Base-by-base conservation (phyloP, 768 basidiomycete species). In the Amanita subjunquillea region DNA sequence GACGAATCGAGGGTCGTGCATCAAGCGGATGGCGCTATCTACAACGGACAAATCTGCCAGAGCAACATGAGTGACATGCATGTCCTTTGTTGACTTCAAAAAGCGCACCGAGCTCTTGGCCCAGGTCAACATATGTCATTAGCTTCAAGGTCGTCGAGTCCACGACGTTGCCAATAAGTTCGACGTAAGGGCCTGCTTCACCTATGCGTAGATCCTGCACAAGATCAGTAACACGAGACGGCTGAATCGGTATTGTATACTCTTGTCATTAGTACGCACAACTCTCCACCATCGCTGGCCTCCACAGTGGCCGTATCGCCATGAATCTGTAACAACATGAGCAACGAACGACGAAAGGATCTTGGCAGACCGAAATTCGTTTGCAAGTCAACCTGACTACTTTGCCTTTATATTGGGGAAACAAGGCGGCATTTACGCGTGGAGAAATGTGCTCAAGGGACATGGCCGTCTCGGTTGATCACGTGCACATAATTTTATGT, bases 251-350 rank as follows among this genome's bases (percentile, higher is more conserved):
- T n/a, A 51, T 15, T 15, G 17, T 36, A 38, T 23, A 53, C 51
- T 23, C 36, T 53, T 23, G 51, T 34, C 43, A 46, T 53, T 17
- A 46, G 51, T 29, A 53, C 51, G 27, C 7, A 36, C 34, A 53
- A 38, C 27, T 53, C 43, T 46, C 51, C 51, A 38, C 51, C 51
- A 29, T 53, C 51, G 22, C 51, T 53, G 30, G 43, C 34, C 43
- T 34, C 13, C n/a, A 53, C 51, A 27, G 34, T 45, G 9, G 36
- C 43, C 6, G n/a, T 45, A 36, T 53, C 51, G 22, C 43, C 51
- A n/a, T 46, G 43, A n/a, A 53, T 37, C 51, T 53, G 37, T 2
- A 22, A 46, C 3, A 46, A 27, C 10, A 22, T 46, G 6, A 53
- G 29, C 15, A 34, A 22, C 15, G 6, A 17, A 27, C 3, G 10